Evolutionary conservation across 2,329 filamentous ascomycete genomes (phyloP).

Genomic region (Stagonosporopsis chrysanthemi): DNA sequence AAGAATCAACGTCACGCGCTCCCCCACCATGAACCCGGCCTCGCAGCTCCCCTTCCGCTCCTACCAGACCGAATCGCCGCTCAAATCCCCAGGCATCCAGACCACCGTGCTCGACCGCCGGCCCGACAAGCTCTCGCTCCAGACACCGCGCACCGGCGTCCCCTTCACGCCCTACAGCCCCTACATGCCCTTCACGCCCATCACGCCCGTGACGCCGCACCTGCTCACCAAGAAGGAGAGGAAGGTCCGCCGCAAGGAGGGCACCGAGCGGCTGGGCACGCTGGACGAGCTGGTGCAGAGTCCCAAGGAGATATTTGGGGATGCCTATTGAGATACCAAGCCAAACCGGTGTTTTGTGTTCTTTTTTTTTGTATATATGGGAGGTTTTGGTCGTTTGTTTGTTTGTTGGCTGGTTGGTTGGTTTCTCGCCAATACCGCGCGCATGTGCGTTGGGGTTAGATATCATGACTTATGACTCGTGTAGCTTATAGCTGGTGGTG

Average conservation of each 20-base stretch:
- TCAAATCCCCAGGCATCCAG: slow-evolving; percentile 46
- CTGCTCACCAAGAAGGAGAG: slow-evolving; percentile 76
- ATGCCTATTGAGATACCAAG: slow-evolving; percentile 38
- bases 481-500: too few species aligned
- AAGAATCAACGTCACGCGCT: slow-evolving; percentile 5
- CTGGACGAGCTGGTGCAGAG: slow-evolving; percentile 48
- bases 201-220: slow-evolving; percentile 78
- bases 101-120: slow-evolving; percentile 55
- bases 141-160: slow-evolving; percentile 63
- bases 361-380: too few species aligned
- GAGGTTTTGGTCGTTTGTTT: too few species aligned
- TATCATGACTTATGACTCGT: too few species aligned
- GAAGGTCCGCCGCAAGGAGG: slow-evolving; percentile 69
- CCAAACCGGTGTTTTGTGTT: too few species aligned
- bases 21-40: slow-evolving; percentile 1
- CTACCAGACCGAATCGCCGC: slow-evolving; percentile 30
- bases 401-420: too few species aligned
- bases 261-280: slow-evolving; percentile 65
- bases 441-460: too few species aligned
- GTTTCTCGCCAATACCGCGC: too few species aligned
- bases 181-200: slow-evolving; percentile 79
- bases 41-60: slow-evolving; percentile 47
- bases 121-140: slow-evolving; percentile 38
- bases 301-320: slow-evolving; percentile 50
- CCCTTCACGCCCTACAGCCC: slow-evolving; percentile 77